A percentile compares a stretch with the other conserved stretches of the same genome.
These are phyloP conservation scores for Extremus antarcticus DNA, from an alignment of 495 filamentous ascomycete genomes.

Conservation along the genomic window DNA sequence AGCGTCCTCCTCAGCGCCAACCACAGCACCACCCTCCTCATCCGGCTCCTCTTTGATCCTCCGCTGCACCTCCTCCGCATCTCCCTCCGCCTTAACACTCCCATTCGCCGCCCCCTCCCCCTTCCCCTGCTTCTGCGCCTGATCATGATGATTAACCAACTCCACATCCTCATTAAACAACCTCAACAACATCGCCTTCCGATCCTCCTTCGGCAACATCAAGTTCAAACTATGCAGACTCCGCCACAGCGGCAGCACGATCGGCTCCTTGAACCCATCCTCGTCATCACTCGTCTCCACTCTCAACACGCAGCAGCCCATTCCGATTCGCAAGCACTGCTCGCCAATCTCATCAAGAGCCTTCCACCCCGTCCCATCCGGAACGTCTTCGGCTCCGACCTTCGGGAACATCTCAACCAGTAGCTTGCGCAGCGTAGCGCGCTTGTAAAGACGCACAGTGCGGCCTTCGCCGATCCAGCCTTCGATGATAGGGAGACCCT, in stretches of 20 bases:
- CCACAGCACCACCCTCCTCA: neutral
- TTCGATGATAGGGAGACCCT: constrained; percentile 78
- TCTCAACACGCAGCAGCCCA: constrained; percentile 85
- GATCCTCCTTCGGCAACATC: constrained; percentile 95
- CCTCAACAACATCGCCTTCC: constrained; percentile 78
- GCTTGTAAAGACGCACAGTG: constrained; percentile 60
- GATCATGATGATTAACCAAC: constrained; percentile 17
- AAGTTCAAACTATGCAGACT: constrained; percentile 78
- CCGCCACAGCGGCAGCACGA: constrained; percentile 87
- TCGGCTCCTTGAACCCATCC: constrained; percentile 65
- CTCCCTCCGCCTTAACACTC: constrained; percentile 1
- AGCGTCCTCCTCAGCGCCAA: neutral
- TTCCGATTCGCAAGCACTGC: constrained; percentile 62
- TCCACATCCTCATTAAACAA: constrained; percentile 66
- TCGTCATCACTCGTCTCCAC: constrained; percentile 60
- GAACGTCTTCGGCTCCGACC: constrained; percentile 39
- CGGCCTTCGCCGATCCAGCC: constrained; percentile 74
- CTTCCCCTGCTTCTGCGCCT: neutral
- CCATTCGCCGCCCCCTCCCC: neutral
- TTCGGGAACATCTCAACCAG: constrained; percentile 94
- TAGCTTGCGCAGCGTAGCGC: constrained; percentile 63
- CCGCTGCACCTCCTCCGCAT: constrained; percentile 2
- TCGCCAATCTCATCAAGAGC: constrained; percentile 78
- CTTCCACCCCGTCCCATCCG: constrained; percentile 44
- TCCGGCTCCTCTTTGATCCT: neutral